phyloP scores from a whole-genome alignment of 306 rosid genomes.

The Cucumis sativus region Cucumber_9930_V3 NC_026655.2:912501-913000 shows the following conservation, averaged over 20 bases:
- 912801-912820: neutral
- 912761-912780: neutral
- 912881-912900: too few species aligned
- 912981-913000: neutral
- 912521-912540: slow-evolving; percentile 71
- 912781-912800: neutral
- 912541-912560: slow-evolving; percentile 60
- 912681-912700: neutral
- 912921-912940: neutral
- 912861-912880: neutral
- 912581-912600: neutral
- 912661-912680: neutral
- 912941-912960: neutral
- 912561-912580: slow-evolving; percentile 71
- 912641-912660: neutral
- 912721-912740: neutral
- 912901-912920: neutral
- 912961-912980: neutral
- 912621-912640: neutral
- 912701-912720: neutral
- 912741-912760: neutral
- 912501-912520: slow-evolving; percentile 81
- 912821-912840: neutral
- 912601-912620: neutral
- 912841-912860: neutral